These are phyloP conservation scores for Globisporangium polare DNA, from an alignment of 352 stramenopile species.

Conservation along the genomic window DNA sequence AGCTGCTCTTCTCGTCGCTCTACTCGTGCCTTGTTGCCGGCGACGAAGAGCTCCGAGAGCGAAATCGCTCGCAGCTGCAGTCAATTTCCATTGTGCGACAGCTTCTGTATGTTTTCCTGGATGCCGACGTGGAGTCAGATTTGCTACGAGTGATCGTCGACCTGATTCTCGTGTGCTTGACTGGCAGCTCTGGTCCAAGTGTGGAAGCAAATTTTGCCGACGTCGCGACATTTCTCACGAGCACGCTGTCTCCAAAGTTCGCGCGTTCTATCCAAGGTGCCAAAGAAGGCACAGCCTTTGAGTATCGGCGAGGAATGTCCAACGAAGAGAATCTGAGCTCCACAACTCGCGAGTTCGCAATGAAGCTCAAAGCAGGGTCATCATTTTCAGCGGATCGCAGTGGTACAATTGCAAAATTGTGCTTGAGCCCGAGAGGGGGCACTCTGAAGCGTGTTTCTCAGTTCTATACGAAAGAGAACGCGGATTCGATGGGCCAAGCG, in stretches of 20 bases:
- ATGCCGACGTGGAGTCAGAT: conserved; percentile 40
- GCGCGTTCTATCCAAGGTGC: conserved; percentile 8
- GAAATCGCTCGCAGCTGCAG: conserved; percentile 60
- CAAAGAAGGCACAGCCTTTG: conserved; percentile 7
- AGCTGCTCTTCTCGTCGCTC: conserved; percentile 57
- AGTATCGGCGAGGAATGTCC: not conserved
- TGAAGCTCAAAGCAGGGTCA: not conserved
- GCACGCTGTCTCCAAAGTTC: conserved; percentile 57
- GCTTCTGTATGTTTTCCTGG: conserved; percentile 65
- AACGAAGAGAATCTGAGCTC: not conserved
- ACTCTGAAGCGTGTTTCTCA: not conserved
- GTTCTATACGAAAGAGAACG: not conserved
- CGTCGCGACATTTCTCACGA: conserved; percentile 54
- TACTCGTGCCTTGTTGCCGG: conserved; percentile 55
- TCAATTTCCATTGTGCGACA: conserved; percentile 61
- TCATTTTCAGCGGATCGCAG: not conserved
- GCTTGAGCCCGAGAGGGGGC: conserved; percentile 15
- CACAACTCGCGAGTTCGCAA: not conserved
- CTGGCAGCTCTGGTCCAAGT: conserved; percentile 23
- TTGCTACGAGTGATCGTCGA: conserved; percentile 60
- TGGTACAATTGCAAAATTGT: conserved; percentile 8
- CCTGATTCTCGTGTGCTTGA: conserved; percentile 67
- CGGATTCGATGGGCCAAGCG: not conserved
- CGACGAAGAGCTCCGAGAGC: conserved; percentile 41
- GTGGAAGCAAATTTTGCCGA: conserved; percentile 66